phyloP scores from a whole-genome alignment of 2,329 filamentous ascomycete species.

The Zymoseptoria brevis region DNA sequence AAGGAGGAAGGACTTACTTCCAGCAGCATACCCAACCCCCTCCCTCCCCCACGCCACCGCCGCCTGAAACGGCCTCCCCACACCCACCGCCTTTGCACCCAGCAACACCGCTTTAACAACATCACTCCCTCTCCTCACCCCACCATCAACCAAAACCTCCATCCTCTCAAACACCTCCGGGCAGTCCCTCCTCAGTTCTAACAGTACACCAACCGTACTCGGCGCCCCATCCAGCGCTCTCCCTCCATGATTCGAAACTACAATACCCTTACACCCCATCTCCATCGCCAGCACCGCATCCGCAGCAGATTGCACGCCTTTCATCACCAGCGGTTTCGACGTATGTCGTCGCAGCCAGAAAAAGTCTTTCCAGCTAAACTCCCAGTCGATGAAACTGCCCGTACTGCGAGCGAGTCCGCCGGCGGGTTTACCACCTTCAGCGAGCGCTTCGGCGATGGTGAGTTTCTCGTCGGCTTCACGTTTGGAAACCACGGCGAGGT shows the following conservation, averaged over 20 bases:
- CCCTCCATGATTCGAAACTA: constrained; percentile 47
- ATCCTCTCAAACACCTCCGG: constrained; percentile 54
- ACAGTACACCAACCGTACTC: constrained; percentile 49
- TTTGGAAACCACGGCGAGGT: constrained; percentile 51
- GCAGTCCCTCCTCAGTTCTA: constrained; percentile 55
- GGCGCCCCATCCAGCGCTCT: constrained; percentile 43
- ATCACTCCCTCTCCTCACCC: constrained; percentile 56
- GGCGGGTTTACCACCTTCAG: constrained; percentile 55
- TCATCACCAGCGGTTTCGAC: constrained; percentile 48
- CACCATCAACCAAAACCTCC: constrained; percentile 59
- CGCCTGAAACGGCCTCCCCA: constrained; percentile 55
- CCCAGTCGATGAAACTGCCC: constrained; percentile 50
- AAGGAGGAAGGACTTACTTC: constrained; percentile 39
- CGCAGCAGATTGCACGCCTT: constrained; percentile 36
- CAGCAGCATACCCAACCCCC: constrained; percentile 45
- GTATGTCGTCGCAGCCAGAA: constrained; percentile 34
- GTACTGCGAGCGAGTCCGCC: constrained; percentile 48
- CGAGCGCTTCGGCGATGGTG: constrained; percentile 42
- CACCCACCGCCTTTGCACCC: constrained; percentile 53
- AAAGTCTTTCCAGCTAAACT: constrained; percentile 44
- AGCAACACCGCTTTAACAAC: constrained; percentile 60
- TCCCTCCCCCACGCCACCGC: constrained; percentile 52
- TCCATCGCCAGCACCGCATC: constrained; percentile 37
- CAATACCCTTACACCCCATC: constrained; percentile 39
- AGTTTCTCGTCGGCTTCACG: constrained; percentile 42